phyloP scores from a whole-genome alignment of 805 yeast genomes.

The Candida morakotiae region DNA sequence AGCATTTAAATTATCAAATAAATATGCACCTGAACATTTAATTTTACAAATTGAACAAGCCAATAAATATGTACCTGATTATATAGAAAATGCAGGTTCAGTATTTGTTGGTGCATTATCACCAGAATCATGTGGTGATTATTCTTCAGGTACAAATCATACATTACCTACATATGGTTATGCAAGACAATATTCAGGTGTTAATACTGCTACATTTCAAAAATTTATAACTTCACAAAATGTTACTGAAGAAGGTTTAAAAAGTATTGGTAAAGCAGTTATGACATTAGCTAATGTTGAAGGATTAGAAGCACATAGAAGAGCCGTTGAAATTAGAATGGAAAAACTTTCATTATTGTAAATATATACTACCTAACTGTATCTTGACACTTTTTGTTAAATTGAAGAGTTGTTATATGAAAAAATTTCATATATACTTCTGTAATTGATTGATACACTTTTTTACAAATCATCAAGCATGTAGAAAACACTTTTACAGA shows the following conservation, averaged over 20 bases:
- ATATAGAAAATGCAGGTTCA: slow-evolving; percentile 90
- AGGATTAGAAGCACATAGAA: slow-evolving; percentile 95
- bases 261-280: slow-evolving; percentile 91
- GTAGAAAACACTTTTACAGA: too few species aligned
- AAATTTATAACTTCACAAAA: slow-evolving; percentile 93
- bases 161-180: slow-evolving; percentile 98
- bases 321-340: slow-evolving; percentile 94
- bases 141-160: slow-evolving; percentile 97
- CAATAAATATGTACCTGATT: slow-evolving; percentile 55
- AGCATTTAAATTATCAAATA: slow-evolving; percentile 83
- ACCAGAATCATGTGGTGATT: slow-evolving; percentile 98
- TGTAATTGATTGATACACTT: too few species aligned
- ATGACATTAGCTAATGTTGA: slow-evolving; percentile 94
- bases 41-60: slow-evolving; percentile 88
- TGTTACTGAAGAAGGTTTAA: slow-evolving; percentile 79
- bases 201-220: slow-evolving; percentile 92
- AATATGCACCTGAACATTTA: slow-evolving; percentile 97
- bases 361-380: too few species aligned
- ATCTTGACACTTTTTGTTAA: too few species aligned
- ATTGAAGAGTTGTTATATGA: too few species aligned
- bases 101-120: slow-evolving; percentile 95
- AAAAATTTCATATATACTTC: too few species aligned
- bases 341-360: slow-evolving; percentile 62
- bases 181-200: slow-evolving; percentile 96
- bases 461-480: too few species aligned